Evolutionary conservation across 2,329 filamentous ascomycete species (phyloP).

Genomic region (Onygena corvina): DNA sequence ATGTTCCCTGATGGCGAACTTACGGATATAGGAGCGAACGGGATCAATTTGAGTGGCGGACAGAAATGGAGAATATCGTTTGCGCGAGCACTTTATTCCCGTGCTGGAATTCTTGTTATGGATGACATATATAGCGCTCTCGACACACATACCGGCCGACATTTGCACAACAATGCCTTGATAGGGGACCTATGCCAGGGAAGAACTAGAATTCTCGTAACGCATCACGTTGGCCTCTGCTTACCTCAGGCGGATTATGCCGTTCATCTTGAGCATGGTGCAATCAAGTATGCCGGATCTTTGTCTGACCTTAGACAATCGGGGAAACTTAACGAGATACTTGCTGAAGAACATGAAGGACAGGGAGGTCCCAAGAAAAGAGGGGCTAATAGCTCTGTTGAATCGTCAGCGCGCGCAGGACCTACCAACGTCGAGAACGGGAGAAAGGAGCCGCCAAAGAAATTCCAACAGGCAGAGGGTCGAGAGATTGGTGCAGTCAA

Average conservation of each 20-base stretch:
- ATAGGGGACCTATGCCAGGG: slow-evolving; percentile 57
- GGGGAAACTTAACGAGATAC: slow-evolving; percentile 33
- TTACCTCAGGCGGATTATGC: slow-evolving; percentile 60
- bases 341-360: slow-evolving; percentile 29
- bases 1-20: slow-evolving; percentile 65
- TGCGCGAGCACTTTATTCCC: slow-evolving; percentile 66
- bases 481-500: slow-evolving; percentile 60
- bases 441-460: slow-evolving; percentile 38
- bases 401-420: slow-evolving; percentile 10
- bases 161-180: slow-evolving; percentile 65
- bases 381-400: slow-evolving; percentile 17
- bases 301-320: slow-evolving; percentile 45
- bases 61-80: slow-evolving; percentile 75
- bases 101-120: slow-evolving; percentile 62
- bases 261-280: slow-evolving; percentile 59
- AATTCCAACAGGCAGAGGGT: slow-evolving; percentile 67
- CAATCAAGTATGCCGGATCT: slow-evolving; percentile 51
- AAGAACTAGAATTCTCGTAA: slow-evolving; percentile 66
- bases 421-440: slow-evolving; percentile 6
- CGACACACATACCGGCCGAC: slow-evolving; percentile 67
- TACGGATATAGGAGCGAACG: slow-evolving; percentile 74
- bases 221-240: slow-evolving; percentile 64
- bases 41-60: slow-evolving; percentile 71
- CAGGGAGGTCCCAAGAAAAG: slow-evolving; percentile 39
- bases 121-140: slow-evolving; percentile 77